A percentile compares a stretch with the other conserved stretches of the same genome.
Evolutionary conservation across 2,329 filamentous ascomycete genomes (phyloP).

Genomic region (Xylaria sp.): DNA sequence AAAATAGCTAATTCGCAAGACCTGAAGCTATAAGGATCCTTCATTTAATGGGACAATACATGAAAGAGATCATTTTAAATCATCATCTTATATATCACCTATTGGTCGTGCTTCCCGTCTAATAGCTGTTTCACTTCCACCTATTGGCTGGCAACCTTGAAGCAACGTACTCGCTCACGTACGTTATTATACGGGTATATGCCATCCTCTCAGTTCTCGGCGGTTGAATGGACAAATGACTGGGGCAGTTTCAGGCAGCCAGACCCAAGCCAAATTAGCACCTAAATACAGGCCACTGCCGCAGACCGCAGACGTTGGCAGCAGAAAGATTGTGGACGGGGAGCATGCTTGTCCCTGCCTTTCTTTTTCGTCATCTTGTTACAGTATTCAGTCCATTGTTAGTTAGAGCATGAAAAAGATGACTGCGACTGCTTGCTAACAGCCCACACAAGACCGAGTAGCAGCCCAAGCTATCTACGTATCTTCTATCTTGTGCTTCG

Average conservation of each 20-base stretch:
- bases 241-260: constrained; percentile 21
- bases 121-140: neutral
- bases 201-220: constrained; percentile 8
- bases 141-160: neutral
- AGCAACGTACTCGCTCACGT: neutral
- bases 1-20: constrained; percentile 5
- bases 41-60: neutral
- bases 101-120: neutral
- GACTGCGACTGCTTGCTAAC: neutral
- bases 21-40: constrained; percentile 2
- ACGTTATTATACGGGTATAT: neutral
- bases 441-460: constrained; percentile 7
- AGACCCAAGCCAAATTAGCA: constrained; percentile 20
- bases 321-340: constrained; percentile 9
- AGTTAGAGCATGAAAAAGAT: constrained; percentile 9
- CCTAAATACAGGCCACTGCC: constrained; percentile 1
- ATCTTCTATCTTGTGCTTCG: constrained; percentile 11
- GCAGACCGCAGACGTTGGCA: constrained; percentile 21
- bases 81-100: neutral
- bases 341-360: constrained; percentile 18
- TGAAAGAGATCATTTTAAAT: neutral
- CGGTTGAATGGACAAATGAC: constrained; percentile 19
- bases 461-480: neutral
- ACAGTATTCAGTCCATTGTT: constrained; percentile 13
- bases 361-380: constrained; percentile 24